A percentile compares a stretch with the other conserved stretches of the same genome.
These are phyloP conservation scores for Roridomyces roridus DNA, from an alignment of 768 basidiomycete species.

Conservation along the genomic window DNA sequence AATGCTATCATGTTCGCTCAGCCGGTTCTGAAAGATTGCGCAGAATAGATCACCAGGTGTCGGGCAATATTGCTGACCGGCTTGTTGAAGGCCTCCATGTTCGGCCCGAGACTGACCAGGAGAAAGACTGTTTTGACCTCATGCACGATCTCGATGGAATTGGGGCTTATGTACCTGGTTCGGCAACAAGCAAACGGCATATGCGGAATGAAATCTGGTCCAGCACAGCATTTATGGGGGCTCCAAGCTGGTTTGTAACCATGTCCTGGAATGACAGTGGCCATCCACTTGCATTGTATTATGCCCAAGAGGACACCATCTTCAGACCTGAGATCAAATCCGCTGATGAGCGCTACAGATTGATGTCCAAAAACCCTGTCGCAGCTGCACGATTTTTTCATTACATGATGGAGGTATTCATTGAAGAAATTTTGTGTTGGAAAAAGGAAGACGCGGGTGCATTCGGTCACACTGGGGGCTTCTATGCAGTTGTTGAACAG, in stretches of 20 bases:
- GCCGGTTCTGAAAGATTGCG: slow-evolving; percentile 32
- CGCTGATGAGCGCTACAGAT: background rate
- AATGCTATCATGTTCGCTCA: slow-evolving; percentile 38
- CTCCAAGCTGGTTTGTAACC: slow-evolving; percentile 43
- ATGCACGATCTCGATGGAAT: slow-evolving; percentile 43
- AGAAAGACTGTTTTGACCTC: slow-evolving; percentile 41
- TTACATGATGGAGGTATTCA: slow-evolving; percentile 23
- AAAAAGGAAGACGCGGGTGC: slow-evolving; percentile 2
- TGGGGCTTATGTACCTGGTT: slow-evolving; percentile 35
- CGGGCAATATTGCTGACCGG: slow-evolving; percentile 25
- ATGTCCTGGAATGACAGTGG: slow-evolving; percentile 35
- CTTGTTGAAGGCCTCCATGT: slow-evolving; percentile 32
- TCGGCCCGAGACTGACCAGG: slow-evolving; percentile 32
- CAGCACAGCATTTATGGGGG: slow-evolving; percentile 26
- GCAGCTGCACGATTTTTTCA: slow-evolving; percentile 29
- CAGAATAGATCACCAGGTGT: slow-evolving; percentile 27
- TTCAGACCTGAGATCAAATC: slow-evolving; percentile 24
- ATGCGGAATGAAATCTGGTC: slow-evolving; percentile 41
- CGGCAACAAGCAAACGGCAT: slow-evolving; percentile 33
- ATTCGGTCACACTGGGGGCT: slow-evolving; percentile 28
- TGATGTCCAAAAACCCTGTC: slow-evolving; percentile 25
- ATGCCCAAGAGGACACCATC: slow-evolving; percentile 28
- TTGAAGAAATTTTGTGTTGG: slow-evolving; percentile 20
- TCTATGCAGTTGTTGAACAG: slow-evolving; percentile 36
- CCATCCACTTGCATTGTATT: slow-evolving; percentile 42